A percentile compares a stretch with the other conserved stretches of the same genome.
Conservation (phyloP, 495 filamentous ascomycete species). For the Penicillium longicatenatum region DNA sequence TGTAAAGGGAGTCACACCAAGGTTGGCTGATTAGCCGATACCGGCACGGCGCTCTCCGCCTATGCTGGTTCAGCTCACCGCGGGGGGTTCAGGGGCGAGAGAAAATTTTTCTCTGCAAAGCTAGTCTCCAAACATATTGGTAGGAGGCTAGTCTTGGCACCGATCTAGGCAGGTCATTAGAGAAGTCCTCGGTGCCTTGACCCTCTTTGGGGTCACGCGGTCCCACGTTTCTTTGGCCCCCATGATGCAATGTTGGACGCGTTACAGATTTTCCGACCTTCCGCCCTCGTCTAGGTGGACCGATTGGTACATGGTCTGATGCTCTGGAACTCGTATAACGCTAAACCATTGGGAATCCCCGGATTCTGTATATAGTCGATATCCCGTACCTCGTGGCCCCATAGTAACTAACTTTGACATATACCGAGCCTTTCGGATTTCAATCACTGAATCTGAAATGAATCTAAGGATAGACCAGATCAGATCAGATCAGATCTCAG, state of each 20-base stretch:
- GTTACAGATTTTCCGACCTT: constrained; percentile 7
- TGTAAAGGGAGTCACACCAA: not conserved
- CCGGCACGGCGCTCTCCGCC: constrained; percentile 19
- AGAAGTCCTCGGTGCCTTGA: constrained; percentile 4
- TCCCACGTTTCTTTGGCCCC: not conserved
- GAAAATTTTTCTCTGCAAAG: not conserved
- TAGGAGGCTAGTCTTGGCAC: not conserved
- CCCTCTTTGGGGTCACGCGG: constrained; percentile 6
- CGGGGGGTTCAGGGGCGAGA: constrained; percentile 14
- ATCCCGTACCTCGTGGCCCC: not conserved
- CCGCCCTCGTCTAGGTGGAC: constrained; percentile 3
- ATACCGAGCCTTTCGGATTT: too few species aligned
- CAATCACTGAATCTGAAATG: too few species aligned
- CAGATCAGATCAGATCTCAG: not conserved
- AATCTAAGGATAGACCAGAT: not conserved
- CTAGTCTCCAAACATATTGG: not conserved
- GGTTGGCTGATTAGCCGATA: constrained; percentile 26
- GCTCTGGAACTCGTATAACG: not conserved
- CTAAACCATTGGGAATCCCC: constrained; percentile 4
- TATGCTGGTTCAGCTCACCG: constrained; percentile 22
- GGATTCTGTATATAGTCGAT: not conserved
- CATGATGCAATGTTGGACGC: constrained; percentile 11
- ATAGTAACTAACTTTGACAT: not conserved
- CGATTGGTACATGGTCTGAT: constrained; percentile 4
- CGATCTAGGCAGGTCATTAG: constrained; percentile 6